Evolutionary conservation across 352 stramenopile species (phyloP).

Genomic region (Phytophthora cryptogea): DNA sequence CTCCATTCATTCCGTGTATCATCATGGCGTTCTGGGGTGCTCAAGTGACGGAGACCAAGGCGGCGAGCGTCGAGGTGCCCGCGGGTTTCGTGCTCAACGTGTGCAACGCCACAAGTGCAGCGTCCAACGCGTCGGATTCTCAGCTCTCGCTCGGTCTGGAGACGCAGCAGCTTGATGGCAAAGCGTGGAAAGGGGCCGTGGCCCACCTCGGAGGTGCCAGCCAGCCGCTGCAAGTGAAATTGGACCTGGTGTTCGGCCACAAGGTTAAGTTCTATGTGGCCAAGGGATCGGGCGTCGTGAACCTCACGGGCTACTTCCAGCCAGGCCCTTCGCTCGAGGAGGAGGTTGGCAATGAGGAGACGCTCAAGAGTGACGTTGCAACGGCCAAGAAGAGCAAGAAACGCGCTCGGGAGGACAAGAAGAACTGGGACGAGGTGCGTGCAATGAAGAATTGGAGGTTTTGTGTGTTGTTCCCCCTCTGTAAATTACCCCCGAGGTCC

Average conservation of each 20-base stretch:
- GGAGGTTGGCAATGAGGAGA: background rate
- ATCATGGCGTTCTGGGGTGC: slow-evolving; percentile 59
- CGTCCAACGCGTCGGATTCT: slow-evolving; percentile 18
- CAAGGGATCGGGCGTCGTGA: slow-evolving; percentile 60
- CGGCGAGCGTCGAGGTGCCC: slow-evolving; percentile 51
- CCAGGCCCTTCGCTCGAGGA: slow-evolving; percentile 54
- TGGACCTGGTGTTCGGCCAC: slow-evolving; percentile 79
- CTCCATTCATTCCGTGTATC: slow-evolving; percentile 8
- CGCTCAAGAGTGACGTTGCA: slow-evolving; percentile 4
- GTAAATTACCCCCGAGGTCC: slow-evolving; percentile 65
- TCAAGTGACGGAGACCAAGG: slow-evolving; percentile 63
- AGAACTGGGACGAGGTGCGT: slow-evolving; percentile 69
- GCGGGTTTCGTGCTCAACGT: slow-evolving; percentile 71
- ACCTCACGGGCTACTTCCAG: slow-evolving; percentile 87
- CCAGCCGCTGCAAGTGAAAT: slow-evolving; percentile 68
- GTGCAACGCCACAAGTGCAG: slow-evolving; percentile 49
- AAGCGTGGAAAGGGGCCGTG: slow-evolving; percentile 68
- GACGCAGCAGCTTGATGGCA: slow-evolving; percentile 66
- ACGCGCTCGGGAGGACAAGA: slow-evolving; percentile 56
- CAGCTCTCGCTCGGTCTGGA: slow-evolving; percentile 60
- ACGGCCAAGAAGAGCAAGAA: slow-evolving; percentile 67
- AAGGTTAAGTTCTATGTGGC: slow-evolving; percentile 82
- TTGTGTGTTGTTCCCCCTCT: slow-evolving; percentile 46
- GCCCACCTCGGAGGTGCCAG: slow-evolving; percentile 50
- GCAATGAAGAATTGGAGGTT: slow-evolving; percentile 33